Base-by-base conservation (phyloP, 73 alveolate genomes). In the Tetrahymena elliotti region DNA sequence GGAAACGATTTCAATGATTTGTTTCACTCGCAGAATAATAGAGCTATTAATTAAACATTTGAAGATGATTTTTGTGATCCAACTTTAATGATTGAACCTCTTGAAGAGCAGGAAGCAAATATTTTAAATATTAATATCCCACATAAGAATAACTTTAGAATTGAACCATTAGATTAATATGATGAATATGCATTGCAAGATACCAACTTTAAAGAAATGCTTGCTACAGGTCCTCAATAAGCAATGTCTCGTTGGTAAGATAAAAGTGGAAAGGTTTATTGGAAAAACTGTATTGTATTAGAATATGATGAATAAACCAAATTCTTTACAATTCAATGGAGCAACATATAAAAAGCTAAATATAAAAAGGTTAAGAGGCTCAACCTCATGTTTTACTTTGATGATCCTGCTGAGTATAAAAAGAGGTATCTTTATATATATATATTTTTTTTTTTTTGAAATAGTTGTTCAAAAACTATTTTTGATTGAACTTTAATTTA, bases 231-330 rank as follows among this genome's bases (percentile, higher is more conserved):
- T 2, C 88, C 88, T n/a, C 88, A 68, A 68, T 68, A 68, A 24
- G 88, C 88, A 68, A 68, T 68, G 88, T 68, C 88, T 31, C 88
- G 88, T 68, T 68, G 88, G 88, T 68, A 68, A 68, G 88, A 68
- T 68, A 68, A 68, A 68, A 27, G n/a, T 10, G 88, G 88, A 24
- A 68, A 31, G 10, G 88, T 68, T 22, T 68, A 18, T 68, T 68
- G 88, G 88, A 68, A 68, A 31, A 68, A 68, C 36, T 68, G 88
- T n/a, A 68, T 68, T 1, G 88, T 68, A 24, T 36, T 68, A 18
- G 88, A 68, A 11, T 68, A 68, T 36, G 33, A 68, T 24, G 88
- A 68, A 1, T 27, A 68, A 6, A 68, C 88, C 10, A 68, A 68
- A 24, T 68, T 6, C 88, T 68, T 68, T 68, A 68, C 34, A 18